phyloP scores from a whole-genome alignment of 768 basidiomycete species.

The Rhodotorula kratochvilovae region DNA sequence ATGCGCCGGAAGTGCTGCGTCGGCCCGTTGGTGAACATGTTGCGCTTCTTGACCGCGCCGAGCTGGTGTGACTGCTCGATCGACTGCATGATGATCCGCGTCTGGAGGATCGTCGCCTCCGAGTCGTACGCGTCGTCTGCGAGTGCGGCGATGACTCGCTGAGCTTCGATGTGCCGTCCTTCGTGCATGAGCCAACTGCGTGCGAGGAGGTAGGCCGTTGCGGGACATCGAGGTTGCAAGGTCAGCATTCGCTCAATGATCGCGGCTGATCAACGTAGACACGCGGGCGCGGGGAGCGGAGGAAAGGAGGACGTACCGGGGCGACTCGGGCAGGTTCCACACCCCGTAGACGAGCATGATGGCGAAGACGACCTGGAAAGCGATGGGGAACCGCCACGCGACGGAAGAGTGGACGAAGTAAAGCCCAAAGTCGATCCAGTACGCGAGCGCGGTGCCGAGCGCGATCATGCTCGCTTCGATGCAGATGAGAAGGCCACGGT shows the following conservation, averaged over 20 bases:
- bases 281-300: too few species aligned
- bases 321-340: background rate
- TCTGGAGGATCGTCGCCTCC: slow-evolving; percentile 19
- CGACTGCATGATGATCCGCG: background rate
- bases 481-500: slow-evolving; percentile 62
- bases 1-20: slow-evolving; percentile 61
- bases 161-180: slow-evolving; percentile 26
- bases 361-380: slow-evolving; percentile 53
- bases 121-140: slow-evolving; percentile 20
- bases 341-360: slow-evolving; percentile 39
- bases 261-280: too few species aligned
- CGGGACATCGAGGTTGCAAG: too few species aligned
- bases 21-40: slow-evolving; percentile 38
- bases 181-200: slow-evolving; percentile 26
- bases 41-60: slow-evolving; percentile 30
- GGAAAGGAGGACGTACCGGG: too few species aligned
- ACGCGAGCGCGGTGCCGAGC: slow-evolving; percentile 63
- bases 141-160: slow-evolving; percentile 36
- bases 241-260: too few species aligned
- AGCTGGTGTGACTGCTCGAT: slow-evolving; percentile 29
- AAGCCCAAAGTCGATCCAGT: slow-evolving; percentile 52
- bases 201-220: too few species aligned
- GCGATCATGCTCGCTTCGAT: slow-evolving; percentile 56
- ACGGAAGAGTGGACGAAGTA: slow-evolving; percentile 46
- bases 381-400: slow-evolving; percentile 53